Base-by-base conservation (phyloP, 352 stramenopile genomes). In the Globisporangium megalacanthum region DNA sequence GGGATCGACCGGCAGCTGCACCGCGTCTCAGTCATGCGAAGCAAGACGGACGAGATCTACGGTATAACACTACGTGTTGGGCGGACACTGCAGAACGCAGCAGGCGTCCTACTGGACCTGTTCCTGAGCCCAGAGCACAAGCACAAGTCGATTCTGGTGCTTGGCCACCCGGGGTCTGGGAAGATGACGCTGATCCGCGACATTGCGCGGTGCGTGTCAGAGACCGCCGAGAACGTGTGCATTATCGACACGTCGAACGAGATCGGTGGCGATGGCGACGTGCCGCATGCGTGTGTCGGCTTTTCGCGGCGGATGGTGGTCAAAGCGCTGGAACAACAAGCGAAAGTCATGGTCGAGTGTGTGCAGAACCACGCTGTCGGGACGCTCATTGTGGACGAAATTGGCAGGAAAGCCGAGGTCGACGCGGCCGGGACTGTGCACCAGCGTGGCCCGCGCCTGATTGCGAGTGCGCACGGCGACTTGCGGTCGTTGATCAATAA, bases 161-260 rank as follows among this genome's bases (percentile, higher is more conserved):
- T 95, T 13, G 80, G 81, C 5, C 65, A 77, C 15, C 69, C 77
- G 0, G 77, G 83, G 5, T 83, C 62, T n/a, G 88, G 86, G 13
- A 96, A 96, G 56, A 95, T 86, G 19, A 95, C 86, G 5, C 64
- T 96, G 4, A 84, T 97, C 36, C 73, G 85, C 58, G 86, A 96
- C 48, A 74, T 91, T 15, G 77, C 83, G 8, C 62, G 81, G 3
- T 77, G 70, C 22, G 62, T 97, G n/a, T 73, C 86, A 0, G 58
- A 77, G 54, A 68, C 60, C 13, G 72, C 68, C 42, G 66, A 83
- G 68, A 95, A 93, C 56, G 77, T 95, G 11, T 75, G 82, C 19
- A 89, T 96, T 42, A 84, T 97, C 25, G 89, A 97, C 69, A 96
- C 88, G 25, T 92, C 73, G n/a, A 96, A 96, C 68, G 86, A 96